phyloP scores from a whole-genome alignment of 495 filamentous ascomycete species.

The Cercophora newfieldiana region DNA sequence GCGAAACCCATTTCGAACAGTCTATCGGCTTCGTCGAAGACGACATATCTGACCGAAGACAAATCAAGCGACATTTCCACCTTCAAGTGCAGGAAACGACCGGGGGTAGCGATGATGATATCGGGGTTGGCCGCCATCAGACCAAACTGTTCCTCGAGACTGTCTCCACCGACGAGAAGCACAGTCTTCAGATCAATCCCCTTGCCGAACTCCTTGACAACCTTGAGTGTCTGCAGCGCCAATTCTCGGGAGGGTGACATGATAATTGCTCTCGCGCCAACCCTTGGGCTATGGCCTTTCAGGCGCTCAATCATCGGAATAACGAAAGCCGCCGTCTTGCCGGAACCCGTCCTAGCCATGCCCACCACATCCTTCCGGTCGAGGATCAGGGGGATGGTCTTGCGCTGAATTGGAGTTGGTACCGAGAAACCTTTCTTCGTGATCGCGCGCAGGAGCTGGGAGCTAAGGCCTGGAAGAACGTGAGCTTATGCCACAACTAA shows the following conservation, averaged over 20 bases:
- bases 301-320: constrained; percentile 97
- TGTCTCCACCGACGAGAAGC: constrained; percentile 91
- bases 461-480: constrained; percentile 61
- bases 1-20: constrained; percentile 99
- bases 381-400: constrained; percentile 88
- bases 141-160: constrained; percentile 91
- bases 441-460: constrained; percentile 82
- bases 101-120: constrained; percentile 93
- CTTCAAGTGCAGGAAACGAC: constrained; percentile 91
- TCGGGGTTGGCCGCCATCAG: constrained; percentile 93
- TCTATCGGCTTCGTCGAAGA: constrained; percentile 96
- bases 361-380: constrained; percentile 91
- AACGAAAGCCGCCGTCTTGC: constrained; percentile 96
- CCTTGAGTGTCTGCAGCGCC: constrained; percentile 91
- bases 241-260: constrained; percentile 90
- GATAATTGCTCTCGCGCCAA: constrained; percentile 82
- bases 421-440: constrained; percentile 90
- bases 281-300: constrained; percentile 79
- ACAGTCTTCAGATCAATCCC: constrained; percentile 89
- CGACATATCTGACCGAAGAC: constrained; percentile 82
- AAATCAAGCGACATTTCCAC: constrained; percentile 93
- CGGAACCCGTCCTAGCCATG: constrained; percentile 95
- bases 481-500: not conserved
- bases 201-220: constrained; percentile 87
- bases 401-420: constrained; percentile 95